These are phyloP conservation scores for Venturia aucupariae DNA, from an alignment of 2,329 filamentous ascomycete genomes.

Conservation along the genomic window DNA sequence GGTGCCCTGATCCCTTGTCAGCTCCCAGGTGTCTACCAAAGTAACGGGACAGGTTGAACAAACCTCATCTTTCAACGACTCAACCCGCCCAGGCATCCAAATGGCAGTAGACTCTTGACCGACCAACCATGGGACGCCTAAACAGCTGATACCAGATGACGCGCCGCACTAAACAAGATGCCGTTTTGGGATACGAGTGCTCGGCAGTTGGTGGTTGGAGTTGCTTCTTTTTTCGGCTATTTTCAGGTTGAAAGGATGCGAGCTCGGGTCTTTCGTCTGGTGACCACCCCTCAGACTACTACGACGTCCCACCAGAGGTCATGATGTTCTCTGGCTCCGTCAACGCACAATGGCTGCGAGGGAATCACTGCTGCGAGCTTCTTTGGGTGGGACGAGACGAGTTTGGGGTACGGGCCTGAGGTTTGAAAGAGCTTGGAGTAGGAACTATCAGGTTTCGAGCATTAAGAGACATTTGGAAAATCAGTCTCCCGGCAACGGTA, in stretches of 20 bases:
- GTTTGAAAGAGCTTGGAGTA: conserved; percentile 4
- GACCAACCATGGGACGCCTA: conserved; percentile 3
- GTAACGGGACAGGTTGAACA: conserved; percentile 12
- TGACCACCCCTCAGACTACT: conserved; percentile 3
- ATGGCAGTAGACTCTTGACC: conserved; percentile 22
- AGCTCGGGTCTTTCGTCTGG: not conserved
- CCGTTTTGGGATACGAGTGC: not conserved
- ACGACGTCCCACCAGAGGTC: not conserved
- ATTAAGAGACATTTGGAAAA: not conserved
- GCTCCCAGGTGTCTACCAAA: conserved; percentile 7
- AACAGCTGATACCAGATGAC: not conserved
- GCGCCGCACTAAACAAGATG: not conserved
- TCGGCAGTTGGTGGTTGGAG: not conserved
- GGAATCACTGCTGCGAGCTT: not conserved
- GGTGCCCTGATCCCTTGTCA: conserved; percentile 43
- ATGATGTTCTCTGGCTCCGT: not conserved
- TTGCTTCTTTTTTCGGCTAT: conserved; percentile 4
- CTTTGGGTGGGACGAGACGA: not conserved
- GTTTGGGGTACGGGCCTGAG: not conserved
- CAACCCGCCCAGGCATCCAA: conserved; percentile 56
- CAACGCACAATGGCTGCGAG: not conserved
- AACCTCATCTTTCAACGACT: conserved; percentile 63
- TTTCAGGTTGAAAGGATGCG: not conserved
- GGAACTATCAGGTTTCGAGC: conserved; percentile 1
- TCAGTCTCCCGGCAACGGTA: not conserved